These are phyloP conservation scores for Aspergillus quadrilineatus DNA, from an alignment of 2,329 filamentous ascomycete genomes.

Conservation along the genomic window DNA sequence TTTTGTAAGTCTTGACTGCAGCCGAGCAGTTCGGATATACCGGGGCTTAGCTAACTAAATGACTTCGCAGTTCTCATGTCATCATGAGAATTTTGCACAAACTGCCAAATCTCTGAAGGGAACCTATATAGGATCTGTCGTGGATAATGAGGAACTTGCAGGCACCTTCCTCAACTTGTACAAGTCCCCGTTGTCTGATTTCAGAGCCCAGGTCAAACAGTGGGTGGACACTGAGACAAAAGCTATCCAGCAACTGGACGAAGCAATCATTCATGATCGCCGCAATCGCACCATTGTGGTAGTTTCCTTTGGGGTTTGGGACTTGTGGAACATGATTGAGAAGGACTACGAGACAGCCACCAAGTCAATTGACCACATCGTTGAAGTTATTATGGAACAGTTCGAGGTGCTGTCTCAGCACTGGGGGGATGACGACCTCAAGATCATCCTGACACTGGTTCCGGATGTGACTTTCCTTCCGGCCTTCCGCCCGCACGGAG, in stretches of 20 bases:
- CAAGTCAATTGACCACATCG: constrained; percentile 29
- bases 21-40: not conserved
- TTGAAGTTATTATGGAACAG: constrained; percentile 35
- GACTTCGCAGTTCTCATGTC: constrained; percentile 33
- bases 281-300: constrained; percentile 36
- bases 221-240: constrained; percentile 36
- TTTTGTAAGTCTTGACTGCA: constrained; percentile 26
- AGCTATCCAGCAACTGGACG: constrained; percentile 24
- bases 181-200: constrained; percentile 33
- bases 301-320: constrained; percentile 42
- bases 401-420: constrained; percentile 30
- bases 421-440: constrained; percentile 32
- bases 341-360: constrained; percentile 28
- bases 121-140: constrained; percentile 30
- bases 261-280: constrained; percentile 21
- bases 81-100: constrained; percentile 36
- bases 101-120: constrained; percentile 28
- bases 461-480: constrained; percentile 44
- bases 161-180: constrained; percentile 26
- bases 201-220: constrained; percentile 37
- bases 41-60: constrained; percentile 6
- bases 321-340: constrained; percentile 37
- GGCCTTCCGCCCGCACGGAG: constrained; percentile 29
- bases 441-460: constrained; percentile 39
- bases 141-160: constrained; percentile 35